Base-by-base conservation (phyloP, 1,139 yeast species). In the Yamadazyma atlantica region DNA sequence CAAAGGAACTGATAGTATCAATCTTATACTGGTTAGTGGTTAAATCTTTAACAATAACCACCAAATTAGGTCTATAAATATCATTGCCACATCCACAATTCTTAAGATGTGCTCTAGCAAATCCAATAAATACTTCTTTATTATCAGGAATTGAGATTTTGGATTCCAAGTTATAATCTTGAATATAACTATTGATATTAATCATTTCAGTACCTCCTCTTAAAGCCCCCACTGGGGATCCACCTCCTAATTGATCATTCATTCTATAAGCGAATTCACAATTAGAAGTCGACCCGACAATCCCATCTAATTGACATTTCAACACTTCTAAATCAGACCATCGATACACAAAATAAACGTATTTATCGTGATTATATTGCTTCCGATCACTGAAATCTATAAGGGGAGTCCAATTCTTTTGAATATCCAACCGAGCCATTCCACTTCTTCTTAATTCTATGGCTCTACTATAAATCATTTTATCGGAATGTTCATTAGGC, bases 31-130 rank as follows among this genome's bases (percentile, higher is more conserved):
- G 22, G 2, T 34, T 34, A 8, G 39, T 18, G 9, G 29, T 34
- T 8, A 38, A 36, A 32, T 69, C 73, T 30, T 62, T 57, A n/a
- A 68, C 46, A 11, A 76, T 44, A 19, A 69, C 54, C 35, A 74
- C 57, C 50, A 68, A 39, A 33, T 68, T 66, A 4, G 81, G 80
- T 42, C 81, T 62, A 47, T 75, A 73, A 47, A 69, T 60, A 19
- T 62, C 59, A 15, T 51, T 52, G 23, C 78, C 75, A 53, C 80
- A 75, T 2, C 78, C 77, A 56, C 80, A 74, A 6, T 60, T 44
- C 33, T 60, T 56, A 10, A 74, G 45, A 46, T 73, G 76, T 2
- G 77, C 66, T 44, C 78, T 60, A 0, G 75, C 75, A 51, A 75
- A 70, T 2, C 78, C 78, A 19, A 74, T 45, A 68, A 73, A 73